These are phyloP conservation scores for Euphorbia celastroides DNA, from an alignment of 441 rosid genomes.

Conservation along the genomic window DNA sequence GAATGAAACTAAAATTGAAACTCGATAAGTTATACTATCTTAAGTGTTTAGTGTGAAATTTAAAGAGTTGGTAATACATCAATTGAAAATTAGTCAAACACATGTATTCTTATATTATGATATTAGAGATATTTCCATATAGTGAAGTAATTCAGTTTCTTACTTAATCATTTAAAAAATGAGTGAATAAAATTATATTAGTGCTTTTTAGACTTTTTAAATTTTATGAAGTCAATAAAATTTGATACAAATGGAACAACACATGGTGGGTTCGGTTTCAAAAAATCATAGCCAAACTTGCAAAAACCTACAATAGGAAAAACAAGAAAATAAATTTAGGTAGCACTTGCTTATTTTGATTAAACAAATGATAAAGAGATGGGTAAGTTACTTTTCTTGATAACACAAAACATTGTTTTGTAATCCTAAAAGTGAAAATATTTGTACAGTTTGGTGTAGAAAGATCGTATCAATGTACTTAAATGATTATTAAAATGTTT, in stretches of 20 bases:
- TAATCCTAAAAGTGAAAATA: background rate
- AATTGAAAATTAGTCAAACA: too few relatives aligned
- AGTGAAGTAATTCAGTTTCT: background rate
- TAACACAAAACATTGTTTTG: constrained; percentile 4
- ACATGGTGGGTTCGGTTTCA: background rate
- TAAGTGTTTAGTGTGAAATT: background rate
- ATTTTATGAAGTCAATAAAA: background rate
- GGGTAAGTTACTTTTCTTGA: constrained; percentile 1
- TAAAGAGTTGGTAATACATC: background rate
- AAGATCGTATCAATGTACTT: background rate
- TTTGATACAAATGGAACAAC: background rate
- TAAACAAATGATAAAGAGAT: constrained; percentile 3
- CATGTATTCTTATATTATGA: too few relatives aligned
- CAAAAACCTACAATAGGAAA: background rate
- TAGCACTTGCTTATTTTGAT: constrained; percentile 7
- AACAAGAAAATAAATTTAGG: background rate
- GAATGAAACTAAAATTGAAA: too few relatives aligned
- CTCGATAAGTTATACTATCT: too few relatives aligned
- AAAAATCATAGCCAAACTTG: background rate
- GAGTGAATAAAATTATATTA: background rate
- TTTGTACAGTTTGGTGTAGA: background rate
- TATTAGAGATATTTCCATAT: too few relatives aligned
- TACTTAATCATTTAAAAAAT: background rate
- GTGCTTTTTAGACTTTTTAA: background rate
- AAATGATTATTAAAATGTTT: constrained; percentile 4